Conservation (phyloP, 2,329 filamentous ascomycete genomes). For the Nemania bipapillata region DNA sequence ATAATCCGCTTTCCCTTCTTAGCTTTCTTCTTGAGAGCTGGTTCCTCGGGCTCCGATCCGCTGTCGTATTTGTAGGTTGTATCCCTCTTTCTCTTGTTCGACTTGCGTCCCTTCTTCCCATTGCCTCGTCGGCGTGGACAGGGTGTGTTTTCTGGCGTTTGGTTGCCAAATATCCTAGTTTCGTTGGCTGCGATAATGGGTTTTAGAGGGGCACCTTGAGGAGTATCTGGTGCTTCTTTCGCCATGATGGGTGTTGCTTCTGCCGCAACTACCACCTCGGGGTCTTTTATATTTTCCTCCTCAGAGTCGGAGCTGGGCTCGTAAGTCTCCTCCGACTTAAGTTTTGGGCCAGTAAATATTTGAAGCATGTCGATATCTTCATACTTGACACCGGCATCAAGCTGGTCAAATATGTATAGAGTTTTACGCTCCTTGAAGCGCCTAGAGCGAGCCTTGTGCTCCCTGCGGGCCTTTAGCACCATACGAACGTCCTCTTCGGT, state of each 20-base stretch:
- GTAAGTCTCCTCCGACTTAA: not conserved
- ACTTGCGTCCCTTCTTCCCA: not conserved
- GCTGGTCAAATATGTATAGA: not conserved
- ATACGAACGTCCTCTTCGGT: constrained; percentile 36
- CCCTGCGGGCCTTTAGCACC: constrained; percentile 30
- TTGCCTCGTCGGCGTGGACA: constrained; percentile 4
- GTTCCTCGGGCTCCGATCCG: constrained; percentile 15
- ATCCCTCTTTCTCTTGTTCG: constrained; percentile 11
- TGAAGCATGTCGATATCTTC: constrained; percentile 4
- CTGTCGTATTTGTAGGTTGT: constrained; percentile 4
- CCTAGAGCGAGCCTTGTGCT: constrained; percentile 7
- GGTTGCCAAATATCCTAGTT: not conserved
- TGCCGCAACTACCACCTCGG: not conserved
- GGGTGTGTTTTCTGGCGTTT: not conserved
- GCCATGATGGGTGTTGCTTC: too few species aligned
- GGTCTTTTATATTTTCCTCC: not conserved
- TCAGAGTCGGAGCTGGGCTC: not conserved
- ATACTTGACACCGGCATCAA: constrained; percentile 1
- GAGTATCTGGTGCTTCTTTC: too few species aligned
- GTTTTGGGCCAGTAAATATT: not conserved
- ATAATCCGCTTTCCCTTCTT: not conserved
- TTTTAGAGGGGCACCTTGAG: not conserved
- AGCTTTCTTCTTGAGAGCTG: not conserved
- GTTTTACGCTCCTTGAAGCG: constrained; percentile 6
- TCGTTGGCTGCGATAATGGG: constrained; percentile 1